Percentiles rank a stretch among this genome's conserved stretches.
Evolutionary conservation across 768 basidiomycete species (phyloP).

Genomic region (Stropharia rugosoannulata): DNA sequence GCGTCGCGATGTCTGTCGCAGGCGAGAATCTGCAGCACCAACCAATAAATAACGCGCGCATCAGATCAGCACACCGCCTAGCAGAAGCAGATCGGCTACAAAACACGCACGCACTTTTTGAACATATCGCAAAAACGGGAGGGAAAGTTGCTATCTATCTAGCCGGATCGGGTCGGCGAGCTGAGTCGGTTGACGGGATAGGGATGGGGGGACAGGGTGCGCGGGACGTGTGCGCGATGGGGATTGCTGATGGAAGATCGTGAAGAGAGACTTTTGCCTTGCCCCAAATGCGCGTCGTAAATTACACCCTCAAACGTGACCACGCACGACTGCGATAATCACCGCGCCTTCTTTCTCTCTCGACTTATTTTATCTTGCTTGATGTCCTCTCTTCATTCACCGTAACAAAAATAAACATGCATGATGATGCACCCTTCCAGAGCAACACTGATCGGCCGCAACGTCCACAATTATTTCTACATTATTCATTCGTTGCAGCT

Average conservation of each 20-base stretch:
- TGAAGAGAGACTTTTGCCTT: constrained; percentile 12
- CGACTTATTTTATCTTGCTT: too few relatives aligned
- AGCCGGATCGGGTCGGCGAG: constrained; percentile 2
- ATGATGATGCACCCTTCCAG: too few relatives aligned
- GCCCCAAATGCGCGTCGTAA: constrained; percentile 18
- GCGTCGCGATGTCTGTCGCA: constrained; percentile 81
- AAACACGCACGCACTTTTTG: constrained; percentile 56
- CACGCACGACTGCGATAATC: too few relatives aligned
- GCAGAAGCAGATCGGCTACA: too few relatives aligned
- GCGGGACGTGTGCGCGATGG: constrained; percentile 2
- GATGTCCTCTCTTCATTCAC: too few relatives aligned
- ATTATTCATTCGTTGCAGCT: constrained; percentile 29
- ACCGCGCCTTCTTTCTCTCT: too few relatives aligned
- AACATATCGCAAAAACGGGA: constrained; percentile 45
- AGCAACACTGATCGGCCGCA: too few relatives aligned
- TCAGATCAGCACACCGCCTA: neutral
- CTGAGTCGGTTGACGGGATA: constrained; percentile 7
- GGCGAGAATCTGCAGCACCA: constrained; percentile 60
- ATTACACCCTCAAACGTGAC: constrained; percentile 8
- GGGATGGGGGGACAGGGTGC: constrained; percentile 2
- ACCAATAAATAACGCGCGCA: too few relatives aligned
- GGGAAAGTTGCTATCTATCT: too few relatives aligned
- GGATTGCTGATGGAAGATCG: constrained; percentile 4
- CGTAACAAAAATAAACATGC: too few relatives aligned
- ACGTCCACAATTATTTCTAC: constrained; percentile 30